phyloP scores from a whole-genome alignment of 192 early-diverging fungal genomes.

The Coemansia sp. region DNA sequence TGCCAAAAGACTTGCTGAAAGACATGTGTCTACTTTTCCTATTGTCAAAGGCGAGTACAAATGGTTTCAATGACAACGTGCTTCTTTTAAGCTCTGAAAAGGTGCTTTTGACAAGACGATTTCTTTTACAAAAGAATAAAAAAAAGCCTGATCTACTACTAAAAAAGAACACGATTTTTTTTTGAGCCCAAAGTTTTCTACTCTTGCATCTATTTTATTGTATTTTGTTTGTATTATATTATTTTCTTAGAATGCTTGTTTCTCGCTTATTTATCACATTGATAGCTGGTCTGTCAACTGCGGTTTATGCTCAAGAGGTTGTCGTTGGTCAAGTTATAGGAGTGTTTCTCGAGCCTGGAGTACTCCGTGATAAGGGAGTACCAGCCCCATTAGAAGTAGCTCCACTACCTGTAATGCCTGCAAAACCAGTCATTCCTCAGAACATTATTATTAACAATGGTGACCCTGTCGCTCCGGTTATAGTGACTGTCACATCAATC shows the following conservation, averaged over 20 bases:
- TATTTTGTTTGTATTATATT: background rate
- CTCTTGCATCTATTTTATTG: background rate
- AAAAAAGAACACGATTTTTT: background rate
- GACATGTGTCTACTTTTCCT: background rate
- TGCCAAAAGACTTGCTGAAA: background rate
- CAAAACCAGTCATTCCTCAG: fast-evolving
- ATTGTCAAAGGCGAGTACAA: background rate
- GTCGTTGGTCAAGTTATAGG: background rate
- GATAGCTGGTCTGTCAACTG: slow-evolving; percentile 34
- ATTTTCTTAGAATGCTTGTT: slow-evolving; percentile 1
- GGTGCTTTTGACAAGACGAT: background rate
- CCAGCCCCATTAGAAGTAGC: too few relatives aligned
- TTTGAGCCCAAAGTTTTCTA: background rate
- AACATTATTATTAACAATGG: background rate
- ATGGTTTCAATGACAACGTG: background rate
- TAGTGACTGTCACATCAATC: background rate
- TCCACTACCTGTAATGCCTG: background rate
- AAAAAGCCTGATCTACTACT: background rate
- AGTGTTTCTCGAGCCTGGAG: background rate
- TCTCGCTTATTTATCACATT: slow-evolving; percentile 1
- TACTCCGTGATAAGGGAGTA: too few relatives aligned
- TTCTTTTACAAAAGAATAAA: background rate
- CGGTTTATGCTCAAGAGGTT: background rate
- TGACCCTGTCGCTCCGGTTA: background rate
- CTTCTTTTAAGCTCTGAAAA: background rate